phyloP scores from a whole-genome alignment of 768 basidiomycete species.

The Pholiota conissans region DNA sequence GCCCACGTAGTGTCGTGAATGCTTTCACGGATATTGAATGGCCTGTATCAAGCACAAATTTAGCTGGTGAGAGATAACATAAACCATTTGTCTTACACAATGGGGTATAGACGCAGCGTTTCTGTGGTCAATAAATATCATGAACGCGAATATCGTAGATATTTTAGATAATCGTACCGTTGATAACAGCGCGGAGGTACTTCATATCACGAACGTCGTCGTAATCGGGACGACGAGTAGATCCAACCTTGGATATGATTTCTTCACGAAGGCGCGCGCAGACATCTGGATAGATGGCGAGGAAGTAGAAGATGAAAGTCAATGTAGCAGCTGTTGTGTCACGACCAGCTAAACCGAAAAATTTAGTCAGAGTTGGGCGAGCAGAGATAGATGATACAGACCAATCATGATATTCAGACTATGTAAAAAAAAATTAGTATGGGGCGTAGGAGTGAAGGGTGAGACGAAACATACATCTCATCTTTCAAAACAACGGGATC shows the following conservation, averaged over 20 bases:
- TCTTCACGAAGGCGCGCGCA: constrained; percentile 52
- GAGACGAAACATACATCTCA: constrained; percentile 33
- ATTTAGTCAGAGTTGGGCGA: not conserved
- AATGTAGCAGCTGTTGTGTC: constrained; percentile 48
- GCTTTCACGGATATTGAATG: constrained; percentile 51
- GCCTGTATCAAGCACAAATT: constrained; percentile 27
- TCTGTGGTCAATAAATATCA: constrained; percentile 29
- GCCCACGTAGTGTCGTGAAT: constrained; percentile 49
- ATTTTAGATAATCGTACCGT: constrained; percentile 37
- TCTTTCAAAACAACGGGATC: constrained; percentile 44
- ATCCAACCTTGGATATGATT: constrained; percentile 52
- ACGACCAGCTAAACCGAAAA: constrained; percentile 34
- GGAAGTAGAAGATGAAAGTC: constrained; percentile 42
- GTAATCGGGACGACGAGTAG: constrained; percentile 44
- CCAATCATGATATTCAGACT: constrained; percentile 49
- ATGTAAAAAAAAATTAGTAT: not conserved
- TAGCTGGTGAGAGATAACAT: not conserved
- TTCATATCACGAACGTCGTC: constrained; percentile 64
- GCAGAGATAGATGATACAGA: constrained; percentile 8
- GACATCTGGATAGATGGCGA: constrained; percentile 53
- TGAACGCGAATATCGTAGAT: not conserved
- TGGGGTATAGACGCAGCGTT: constrained; percentile 55
- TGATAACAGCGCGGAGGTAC: constrained; percentile 63
- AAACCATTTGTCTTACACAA: constrained; percentile 37
- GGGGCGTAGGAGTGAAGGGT: not conserved